A percentile compares a stretch with the other conserved stretches of the same genome.
Conservation (phyloP, 2,329 filamentous ascomycete species). For the Botrytis elliptica region DNA sequence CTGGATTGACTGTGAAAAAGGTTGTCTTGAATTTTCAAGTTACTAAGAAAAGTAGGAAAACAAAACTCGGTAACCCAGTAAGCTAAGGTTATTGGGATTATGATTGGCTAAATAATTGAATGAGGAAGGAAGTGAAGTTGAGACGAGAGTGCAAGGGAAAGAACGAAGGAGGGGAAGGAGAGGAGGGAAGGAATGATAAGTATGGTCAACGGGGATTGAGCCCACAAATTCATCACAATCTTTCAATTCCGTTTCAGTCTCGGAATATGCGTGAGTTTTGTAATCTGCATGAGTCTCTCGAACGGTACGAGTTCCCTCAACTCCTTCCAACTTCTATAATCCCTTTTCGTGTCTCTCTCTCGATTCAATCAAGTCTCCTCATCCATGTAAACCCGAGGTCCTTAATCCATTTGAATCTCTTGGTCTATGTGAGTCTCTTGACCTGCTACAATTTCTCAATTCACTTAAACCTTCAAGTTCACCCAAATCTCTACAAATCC, state of each 20-base stretch:
- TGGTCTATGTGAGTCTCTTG: neutral
- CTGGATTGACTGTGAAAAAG: neutral
- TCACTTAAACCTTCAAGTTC: neutral
- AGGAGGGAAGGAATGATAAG: neutral
- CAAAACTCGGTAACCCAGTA: neutral
- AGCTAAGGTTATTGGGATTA: neutral
- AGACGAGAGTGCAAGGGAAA: neutral
- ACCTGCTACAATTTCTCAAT: neutral
- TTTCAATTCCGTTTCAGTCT: neutral
- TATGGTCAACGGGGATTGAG: neutral
- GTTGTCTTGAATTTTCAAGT: neutral
- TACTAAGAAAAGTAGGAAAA: neutral
- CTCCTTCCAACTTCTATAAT: neutral
- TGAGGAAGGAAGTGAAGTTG: slow-evolving; percentile 1
- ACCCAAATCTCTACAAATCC: neutral
- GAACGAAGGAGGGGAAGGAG: neutral
- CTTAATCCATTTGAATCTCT: no score
- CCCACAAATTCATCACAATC: neutral
- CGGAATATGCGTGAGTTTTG: neutral
- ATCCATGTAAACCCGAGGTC: no score
- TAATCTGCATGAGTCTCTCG: neutral
- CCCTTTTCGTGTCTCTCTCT: neutral
- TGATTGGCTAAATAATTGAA: neutral
- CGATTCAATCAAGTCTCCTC: neutral
- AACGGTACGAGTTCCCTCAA: neutral